phyloP scores from a whole-genome alignment of 352 stramenopile genomes.

The Phytophthora lateralis region DNA sequence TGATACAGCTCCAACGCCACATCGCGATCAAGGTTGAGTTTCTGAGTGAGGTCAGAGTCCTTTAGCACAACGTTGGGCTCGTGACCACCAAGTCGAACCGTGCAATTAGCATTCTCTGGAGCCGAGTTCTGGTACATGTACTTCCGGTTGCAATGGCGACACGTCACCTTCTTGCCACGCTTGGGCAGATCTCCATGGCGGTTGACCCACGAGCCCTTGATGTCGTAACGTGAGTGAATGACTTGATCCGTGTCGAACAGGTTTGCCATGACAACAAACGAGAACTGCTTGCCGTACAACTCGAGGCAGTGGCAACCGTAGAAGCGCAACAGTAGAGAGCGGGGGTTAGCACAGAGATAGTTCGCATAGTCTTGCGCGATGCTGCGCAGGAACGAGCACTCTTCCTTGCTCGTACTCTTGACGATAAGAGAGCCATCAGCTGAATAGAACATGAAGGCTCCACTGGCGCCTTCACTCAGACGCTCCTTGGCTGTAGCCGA shows the following conservation, averaged over 20 bases:
- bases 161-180: conserved; percentile 88
- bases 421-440: conserved; percentile 89
- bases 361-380: conserved; percentile 90
- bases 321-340: conserved; percentile 88
- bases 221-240: conserved; percentile 90
- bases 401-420: conserved; percentile 90
- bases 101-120: conserved; percentile 76
- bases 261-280: conserved; percentile 94
- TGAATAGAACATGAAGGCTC: conserved; percentile 94
- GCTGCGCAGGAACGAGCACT: conserved; percentile 84
- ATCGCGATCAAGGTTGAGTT: conserved; percentile 83
- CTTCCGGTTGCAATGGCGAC: conserved; percentile 89
- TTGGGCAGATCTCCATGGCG: conserved; percentile 81
- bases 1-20: conserved; percentile 75
- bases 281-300: conserved; percentile 92
- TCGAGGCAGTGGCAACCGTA: conserved; percentile 91
- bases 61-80: conserved; percentile 91
- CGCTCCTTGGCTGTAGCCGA: conserved; percentile 88
- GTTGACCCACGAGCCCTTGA: conserved; percentile 93
- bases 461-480: conserved; percentile 86
- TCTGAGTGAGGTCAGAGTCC: conserved; percentile 89
- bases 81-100: conserved; percentile 74
- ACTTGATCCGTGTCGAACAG: conserved; percentile 89
- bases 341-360: conserved; percentile 86
- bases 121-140: conserved; percentile 75